Evolutionary conservation across 169 alveolate genomes (phyloP).

Genomic region (Cryptosporidium xiaoi): DNA sequence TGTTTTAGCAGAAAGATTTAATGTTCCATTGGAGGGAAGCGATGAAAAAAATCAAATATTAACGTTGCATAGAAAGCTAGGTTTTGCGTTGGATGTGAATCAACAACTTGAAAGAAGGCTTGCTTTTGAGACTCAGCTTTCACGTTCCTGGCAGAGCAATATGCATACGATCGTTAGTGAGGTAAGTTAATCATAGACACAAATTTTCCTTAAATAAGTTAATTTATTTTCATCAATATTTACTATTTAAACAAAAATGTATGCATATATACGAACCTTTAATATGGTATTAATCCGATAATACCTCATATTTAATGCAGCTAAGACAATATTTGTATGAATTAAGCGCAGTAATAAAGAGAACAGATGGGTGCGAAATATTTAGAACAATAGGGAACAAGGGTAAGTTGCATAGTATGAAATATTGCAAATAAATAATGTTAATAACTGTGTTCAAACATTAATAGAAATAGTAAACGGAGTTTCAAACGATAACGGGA

Average conservation of each 20-base stretch:
- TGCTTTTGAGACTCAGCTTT: slow-evolving; percentile 78
- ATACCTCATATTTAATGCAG: neutral
- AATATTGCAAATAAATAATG: too few species aligned
- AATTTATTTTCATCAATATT: too few species aligned
- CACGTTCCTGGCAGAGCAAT: slow-evolving; percentile 82
- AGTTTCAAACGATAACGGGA: neutral
- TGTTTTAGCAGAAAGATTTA: slow-evolving; percentile 66
- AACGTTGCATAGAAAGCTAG: slow-evolving; percentile 61
- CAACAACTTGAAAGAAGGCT: slow-evolving; percentile 81
- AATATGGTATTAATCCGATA: neutral
- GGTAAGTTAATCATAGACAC: slow-evolving; percentile 54
- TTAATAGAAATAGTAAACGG: too few species aligned
- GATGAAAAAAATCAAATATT: slow-evolving; percentile 67
- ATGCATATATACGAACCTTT: too few species aligned
- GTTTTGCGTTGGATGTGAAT: slow-evolving; percentile 78
- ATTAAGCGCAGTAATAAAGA: slow-evolving; percentile 37
- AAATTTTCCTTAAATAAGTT: too few species aligned
- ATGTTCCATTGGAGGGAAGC: slow-evolving; percentile 62
- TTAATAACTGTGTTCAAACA: too few species aligned
- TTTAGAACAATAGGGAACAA: slow-evolving; percentile 34
- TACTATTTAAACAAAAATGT: too few species aligned
- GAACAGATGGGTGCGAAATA: slow-evolving; percentile 55
- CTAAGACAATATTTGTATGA: slow-evolving; percentile 69
- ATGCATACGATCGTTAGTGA: slow-evolving; percentile 81
- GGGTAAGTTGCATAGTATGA: neutral